Percentiles rank a stretch among this genome's conserved stretches.
Evolutionary conservation across 306 rosid species (phyloP).

Genomic region (Sicyos baderoa): DNA sequence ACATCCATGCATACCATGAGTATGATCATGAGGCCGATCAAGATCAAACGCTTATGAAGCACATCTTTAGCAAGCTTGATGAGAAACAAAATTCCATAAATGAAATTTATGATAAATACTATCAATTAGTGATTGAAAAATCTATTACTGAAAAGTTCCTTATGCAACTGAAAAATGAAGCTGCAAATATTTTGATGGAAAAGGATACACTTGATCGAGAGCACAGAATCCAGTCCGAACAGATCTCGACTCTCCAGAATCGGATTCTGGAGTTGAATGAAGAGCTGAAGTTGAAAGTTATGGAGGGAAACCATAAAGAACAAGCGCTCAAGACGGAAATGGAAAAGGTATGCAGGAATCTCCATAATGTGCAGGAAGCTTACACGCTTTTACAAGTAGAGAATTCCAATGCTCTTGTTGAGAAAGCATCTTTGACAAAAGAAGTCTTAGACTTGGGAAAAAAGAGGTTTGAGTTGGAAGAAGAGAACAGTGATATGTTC

Average conservation of each 20-base stretch:
- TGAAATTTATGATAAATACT: conserved; percentile 38
- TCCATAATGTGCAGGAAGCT: conserved; percentile 38
- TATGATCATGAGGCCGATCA: neutral
- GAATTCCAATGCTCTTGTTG: conserved; percentile 39
- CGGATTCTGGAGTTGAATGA: conserved; percentile 49
- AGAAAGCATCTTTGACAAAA: conserved; percentile 41
- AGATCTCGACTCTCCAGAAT: conserved; percentile 10
- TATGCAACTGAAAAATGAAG: conserved; percentile 48
- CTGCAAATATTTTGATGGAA: conserved; percentile 36
- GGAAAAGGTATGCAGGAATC: conserved; percentile 39
- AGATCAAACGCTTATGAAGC: conserved; percentile 5
- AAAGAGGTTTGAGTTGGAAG: conserved; percentile 21
- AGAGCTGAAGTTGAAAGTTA: conserved; percentile 47
- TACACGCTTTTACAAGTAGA: conserved; percentile 45
- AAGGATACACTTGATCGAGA: conserved; percentile 36
- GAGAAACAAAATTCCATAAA: conserved; percentile 37
- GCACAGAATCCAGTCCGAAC: conserved; percentile 39
- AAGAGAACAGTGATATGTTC: conserved; percentile 45
- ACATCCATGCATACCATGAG: neutral
- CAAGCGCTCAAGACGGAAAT: conserved; percentile 35
- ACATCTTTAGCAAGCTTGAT: conserved; percentile 28
- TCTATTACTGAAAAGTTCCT: conserved; percentile 50
- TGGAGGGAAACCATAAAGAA: conserved; percentile 46
- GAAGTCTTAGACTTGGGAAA: conserved; percentile 38
- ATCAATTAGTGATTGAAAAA: conserved; percentile 49